Evolutionary conservation across 495 filamentous ascomycete genomes (phyloP).

Genomic region (Pseudoneurospora amorphoporcata): DNA sequence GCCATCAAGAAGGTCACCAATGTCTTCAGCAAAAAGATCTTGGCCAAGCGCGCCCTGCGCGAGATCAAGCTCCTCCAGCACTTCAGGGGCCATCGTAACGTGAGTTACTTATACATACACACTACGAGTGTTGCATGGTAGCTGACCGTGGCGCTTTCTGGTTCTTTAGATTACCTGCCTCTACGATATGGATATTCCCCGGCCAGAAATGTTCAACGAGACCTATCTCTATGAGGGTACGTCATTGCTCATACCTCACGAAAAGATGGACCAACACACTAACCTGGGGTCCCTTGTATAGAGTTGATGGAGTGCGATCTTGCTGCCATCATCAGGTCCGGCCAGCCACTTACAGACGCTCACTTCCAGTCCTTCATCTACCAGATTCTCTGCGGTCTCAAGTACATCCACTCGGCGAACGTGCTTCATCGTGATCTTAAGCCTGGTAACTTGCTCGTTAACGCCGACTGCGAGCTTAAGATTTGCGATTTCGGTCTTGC

Average conservation of each 20-base stretch:
- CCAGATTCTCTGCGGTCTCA: slow-evolving; percentile 89
- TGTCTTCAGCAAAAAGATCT: slow-evolving; percentile 99
- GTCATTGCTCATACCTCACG: slow-evolving; percentile 2
- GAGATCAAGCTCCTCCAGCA: slow-evolving; percentile 99
- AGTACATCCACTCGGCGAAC: slow-evolving; percentile 98
- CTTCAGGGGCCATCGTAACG: slow-evolving; percentile 69
- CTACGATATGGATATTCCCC: slow-evolving; percentile 98
- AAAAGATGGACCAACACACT: not conserved
- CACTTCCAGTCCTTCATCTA: slow-evolving; percentile 95
- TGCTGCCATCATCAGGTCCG: slow-evolving; percentile 94
- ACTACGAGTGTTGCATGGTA: not conserved
- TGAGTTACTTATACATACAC: slow-evolving; percentile 18
- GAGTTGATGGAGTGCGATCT: slow-evolving; percentile 99
- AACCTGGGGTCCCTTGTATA: slow-evolving; percentile 26
- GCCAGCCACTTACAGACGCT: slow-evolving; percentile 90
- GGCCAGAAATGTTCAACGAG: slow-evolving; percentile 98
- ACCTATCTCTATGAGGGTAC: slow-evolving; percentile 96
- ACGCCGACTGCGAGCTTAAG: slow-evolving; percentile 98
- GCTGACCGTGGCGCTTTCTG: slow-evolving; percentile 4
- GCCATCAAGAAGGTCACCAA: slow-evolving; percentile 99
- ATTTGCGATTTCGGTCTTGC: slow-evolving; percentile 98
- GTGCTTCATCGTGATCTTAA: slow-evolving; percentile 95
- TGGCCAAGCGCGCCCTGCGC: slow-evolving; percentile 92
- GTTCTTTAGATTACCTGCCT: slow-evolving; percentile 80
- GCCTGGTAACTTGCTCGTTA: slow-evolving; percentile 92